phyloP scores from a whole-genome alignment of 176 grass and related monocot species.

The Oropetium thomaeum region DNA sequence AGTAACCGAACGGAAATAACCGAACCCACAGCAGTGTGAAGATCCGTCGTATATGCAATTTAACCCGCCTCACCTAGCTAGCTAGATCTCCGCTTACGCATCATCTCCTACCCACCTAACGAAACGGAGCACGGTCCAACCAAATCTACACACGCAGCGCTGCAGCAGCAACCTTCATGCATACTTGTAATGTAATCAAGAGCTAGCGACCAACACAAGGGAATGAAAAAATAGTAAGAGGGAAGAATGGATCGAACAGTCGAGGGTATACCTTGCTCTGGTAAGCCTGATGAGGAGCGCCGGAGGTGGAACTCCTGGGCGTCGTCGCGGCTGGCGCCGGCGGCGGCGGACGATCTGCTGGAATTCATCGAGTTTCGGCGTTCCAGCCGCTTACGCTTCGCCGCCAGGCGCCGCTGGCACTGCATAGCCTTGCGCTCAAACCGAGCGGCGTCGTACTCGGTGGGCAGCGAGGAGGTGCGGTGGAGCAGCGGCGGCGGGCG shows the following conservation, averaged over 20 bases:
- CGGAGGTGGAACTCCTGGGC: constrained; percentile 40
- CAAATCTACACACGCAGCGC: constrained; percentile 3
- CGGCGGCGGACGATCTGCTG: background rate
- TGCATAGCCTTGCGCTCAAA: constrained; percentile 61
- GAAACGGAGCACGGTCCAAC: background rate
- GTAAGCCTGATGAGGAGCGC: constrained; percentile 32
- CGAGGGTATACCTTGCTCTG: constrained; percentile 45
- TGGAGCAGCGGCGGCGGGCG: constrained; percentile 3
- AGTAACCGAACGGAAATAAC: background rate
- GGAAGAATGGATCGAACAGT: constrained; percentile 26
- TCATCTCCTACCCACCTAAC: constrained; percentile 21
- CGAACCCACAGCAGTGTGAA: background rate
- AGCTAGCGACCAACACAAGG: background rate
- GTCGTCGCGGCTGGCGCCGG: constrained; percentile 26
- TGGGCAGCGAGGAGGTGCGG: constrained; percentile 66
- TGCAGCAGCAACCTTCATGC: constrained; percentile 1
- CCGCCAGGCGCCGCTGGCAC: constrained; percentile 69
- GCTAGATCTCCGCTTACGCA: constrained; percentile 12
- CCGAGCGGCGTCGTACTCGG: constrained; percentile 59
- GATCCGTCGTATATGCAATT: background rate
- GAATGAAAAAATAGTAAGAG: constrained; percentile 19
- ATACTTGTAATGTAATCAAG: too few relatives aligned
- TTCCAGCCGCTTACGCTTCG: constrained; percentile 88
- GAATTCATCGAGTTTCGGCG: constrained; percentile 77
- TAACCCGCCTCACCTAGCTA: background rate